Conservation (phyloP, 257 asterid genomes). For the Ajuga chamaepitys region DNA sequence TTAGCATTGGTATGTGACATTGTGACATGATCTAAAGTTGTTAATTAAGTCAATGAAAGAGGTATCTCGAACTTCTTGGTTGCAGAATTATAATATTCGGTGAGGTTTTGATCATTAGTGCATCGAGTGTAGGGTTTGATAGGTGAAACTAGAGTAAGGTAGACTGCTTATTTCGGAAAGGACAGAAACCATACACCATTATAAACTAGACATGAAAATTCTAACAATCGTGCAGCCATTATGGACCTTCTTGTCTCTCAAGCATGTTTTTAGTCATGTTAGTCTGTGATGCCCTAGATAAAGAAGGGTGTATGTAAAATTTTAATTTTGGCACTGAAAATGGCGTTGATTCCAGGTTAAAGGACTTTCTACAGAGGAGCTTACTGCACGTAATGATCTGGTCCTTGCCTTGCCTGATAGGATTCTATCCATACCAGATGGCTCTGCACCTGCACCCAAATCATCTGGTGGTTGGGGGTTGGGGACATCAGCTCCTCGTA, state of each 20-base stretch:
- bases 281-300: background rate
- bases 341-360: constrained; percentile 48
- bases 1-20: background rate
- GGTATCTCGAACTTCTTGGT: background rate
- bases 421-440: constrained; percentile 95
- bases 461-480: constrained; percentile 88
- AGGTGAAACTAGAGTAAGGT: background rate
- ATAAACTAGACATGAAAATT: background rate
- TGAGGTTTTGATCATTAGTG: background rate
- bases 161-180: background rate
- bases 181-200: background rate
- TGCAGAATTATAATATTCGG: background rate
- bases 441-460: constrained; percentile 79
- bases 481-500: constrained; percentile 77
- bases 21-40: background rate
- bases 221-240: background rate
- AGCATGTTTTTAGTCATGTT: background rate
- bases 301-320: background rate
- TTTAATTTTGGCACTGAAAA: background rate
- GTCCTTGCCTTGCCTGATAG: constrained; percentile 89
- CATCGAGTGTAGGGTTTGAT: background rate
- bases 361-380: constrained; percentile 85
- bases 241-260: background rate
- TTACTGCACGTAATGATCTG: constrained; percentile 81
- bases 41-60: background rate